These are phyloP conservation scores for Lepraria neglecta DNA, from an alignment of 495 filamentous ascomycete genomes.

Conservation along the genomic window DNA sequence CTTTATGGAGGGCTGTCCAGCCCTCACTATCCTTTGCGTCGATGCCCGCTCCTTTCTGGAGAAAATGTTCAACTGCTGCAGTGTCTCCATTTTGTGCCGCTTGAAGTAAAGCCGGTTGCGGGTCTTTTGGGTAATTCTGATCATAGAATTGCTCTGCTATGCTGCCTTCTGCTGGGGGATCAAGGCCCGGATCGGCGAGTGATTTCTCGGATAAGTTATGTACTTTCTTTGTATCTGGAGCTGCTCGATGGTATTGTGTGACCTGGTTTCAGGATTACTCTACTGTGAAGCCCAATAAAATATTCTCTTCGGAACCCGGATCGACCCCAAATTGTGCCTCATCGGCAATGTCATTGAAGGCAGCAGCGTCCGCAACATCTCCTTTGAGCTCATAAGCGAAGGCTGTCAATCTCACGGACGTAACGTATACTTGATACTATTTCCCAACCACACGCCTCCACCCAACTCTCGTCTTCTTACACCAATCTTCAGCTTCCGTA, in stretches of 20 bases:
- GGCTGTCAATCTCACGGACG: slow-evolving; percentile 1
- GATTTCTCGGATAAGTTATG: not conserved
- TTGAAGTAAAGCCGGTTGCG: not conserved
- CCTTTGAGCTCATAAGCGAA: slow-evolving; percentile 4
- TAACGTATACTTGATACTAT: not conserved
- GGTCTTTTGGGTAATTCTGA: no score
- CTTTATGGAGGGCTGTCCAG: not conserved
- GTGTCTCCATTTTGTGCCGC: not conserved
- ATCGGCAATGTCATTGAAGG: not conserved
- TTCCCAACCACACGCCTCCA: slow-evolving; percentile 3
- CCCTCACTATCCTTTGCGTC: not conserved
- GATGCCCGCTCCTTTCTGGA: slow-evolving; percentile 2
- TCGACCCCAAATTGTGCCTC: not conserved
- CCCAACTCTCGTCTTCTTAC: slow-evolving; percentile 3
- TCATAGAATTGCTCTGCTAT: not conserved
- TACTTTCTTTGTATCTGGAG: not conserved
- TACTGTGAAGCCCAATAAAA: not conserved
- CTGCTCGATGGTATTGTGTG: not conserved
- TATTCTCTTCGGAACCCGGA: not conserved
- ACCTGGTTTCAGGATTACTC: not conserved
- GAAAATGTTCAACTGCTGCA: not conserved
- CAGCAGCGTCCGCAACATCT: not conserved
- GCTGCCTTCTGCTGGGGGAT: not conserved
- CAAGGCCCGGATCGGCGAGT: no score
- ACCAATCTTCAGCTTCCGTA: not conserved